A percentile compares a stretch with the other conserved stretches of the same genome.
Conservation (phyloP, 1,284 basidiomycete genomes). For the Takashimella tepidaria region DNA sequence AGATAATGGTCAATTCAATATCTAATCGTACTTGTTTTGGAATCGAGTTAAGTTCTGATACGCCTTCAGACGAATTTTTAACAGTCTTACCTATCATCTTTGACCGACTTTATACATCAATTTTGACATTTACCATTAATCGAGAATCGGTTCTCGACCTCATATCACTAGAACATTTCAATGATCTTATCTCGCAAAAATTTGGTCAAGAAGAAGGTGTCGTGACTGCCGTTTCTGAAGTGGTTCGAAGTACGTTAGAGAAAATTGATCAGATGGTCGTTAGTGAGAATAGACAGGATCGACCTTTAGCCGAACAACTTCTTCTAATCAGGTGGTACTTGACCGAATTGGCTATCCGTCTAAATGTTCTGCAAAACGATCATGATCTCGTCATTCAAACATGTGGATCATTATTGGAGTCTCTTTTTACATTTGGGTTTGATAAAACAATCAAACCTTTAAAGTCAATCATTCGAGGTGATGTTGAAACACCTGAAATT, state of each 20-base stretch:
- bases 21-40: slow-evolving; percentile 7
- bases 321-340: slow-evolving; percentile 59
- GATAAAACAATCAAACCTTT: slow-evolving; percentile 51
- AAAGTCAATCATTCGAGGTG: slow-evolving; percentile 38
- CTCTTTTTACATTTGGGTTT: slow-evolving; percentile 56
- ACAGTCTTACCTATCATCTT: slow-evolving; percentile 28
- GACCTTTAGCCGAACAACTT: slow-evolving; percentile 17
- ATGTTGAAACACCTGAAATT: slow-evolving; percentile 44
- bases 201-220: not conserved
- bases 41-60: slow-evolving; percentile 18
- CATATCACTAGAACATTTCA: slow-evolving; percentile 15
- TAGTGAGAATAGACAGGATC: slow-evolving; percentile 6
- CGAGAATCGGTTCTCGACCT: slow-evolving; percentile 3
- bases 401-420: not conserved
- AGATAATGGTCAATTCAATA: not conserved
- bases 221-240: not conserved
- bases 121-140: slow-evolving; percentile 11
- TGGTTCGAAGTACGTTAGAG: not conserved
- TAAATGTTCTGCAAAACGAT: slow-evolving; percentile 1
- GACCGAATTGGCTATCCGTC: slow-evolving; percentile 56
- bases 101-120: slow-evolving; percentile 15
- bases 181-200: not conserved
- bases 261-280: slow-evolving; percentile 20
- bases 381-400: slow-evolving; percentile 1
- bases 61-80: slow-evolving; percentile 16